Evolutionary conservation across 2,329 filamentous ascomycete species (phyloP).

Genomic region (Trichoderma koningiopsis): DNA sequence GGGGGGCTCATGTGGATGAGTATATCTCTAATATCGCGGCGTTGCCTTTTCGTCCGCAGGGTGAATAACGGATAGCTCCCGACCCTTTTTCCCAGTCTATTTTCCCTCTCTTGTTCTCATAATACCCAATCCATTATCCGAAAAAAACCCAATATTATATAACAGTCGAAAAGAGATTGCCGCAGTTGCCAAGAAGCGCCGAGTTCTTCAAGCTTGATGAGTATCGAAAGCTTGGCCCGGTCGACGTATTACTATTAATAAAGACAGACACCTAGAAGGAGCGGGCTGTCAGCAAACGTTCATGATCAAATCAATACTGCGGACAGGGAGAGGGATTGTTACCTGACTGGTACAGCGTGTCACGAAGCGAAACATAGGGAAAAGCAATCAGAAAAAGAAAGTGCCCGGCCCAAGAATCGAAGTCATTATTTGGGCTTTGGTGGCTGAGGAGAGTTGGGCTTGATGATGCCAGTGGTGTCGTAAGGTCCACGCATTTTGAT

Average conservation of each 20-base stretch:
- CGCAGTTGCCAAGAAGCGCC: conserved; percentile 10
- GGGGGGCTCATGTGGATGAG: conserved; percentile 27
- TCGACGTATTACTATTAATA: conserved; percentile 22
- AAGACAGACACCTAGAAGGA: conserved; percentile 1
- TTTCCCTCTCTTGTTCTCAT: conserved; percentile 23
- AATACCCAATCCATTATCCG: conserved; percentile 2
- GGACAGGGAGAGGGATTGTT: neutral
- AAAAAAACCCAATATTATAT: conserved; percentile 18
- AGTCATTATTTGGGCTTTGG: conserved; percentile 37
- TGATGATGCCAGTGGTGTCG: conserved; percentile 43
- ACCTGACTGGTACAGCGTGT: conserved; percentile 27
- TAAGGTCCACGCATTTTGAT: conserved; percentile 42
- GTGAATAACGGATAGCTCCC: conserved; percentile 24
- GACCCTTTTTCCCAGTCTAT: conserved; percentile 24
- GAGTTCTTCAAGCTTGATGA: neutral
- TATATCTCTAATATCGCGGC: conserved; percentile 24
- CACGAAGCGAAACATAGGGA: conserved; percentile 7
- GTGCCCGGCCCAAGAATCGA: neutral
- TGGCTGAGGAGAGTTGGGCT: conserved; percentile 42
- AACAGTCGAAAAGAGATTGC: conserved; percentile 14
- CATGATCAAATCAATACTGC: neutral
- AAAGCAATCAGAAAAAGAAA: conserved; percentile 7
- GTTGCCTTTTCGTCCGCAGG: conserved; percentile 23
- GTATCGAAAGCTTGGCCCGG: conserved; percentile 8
- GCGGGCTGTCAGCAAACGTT: neutral